Percentiles rank a stretch among this genome's conserved stretches.
Evolutionary conservation across 108 stramenopile genomes (phyloP).

Genomic region (Schizochytrium sp.): DNA sequence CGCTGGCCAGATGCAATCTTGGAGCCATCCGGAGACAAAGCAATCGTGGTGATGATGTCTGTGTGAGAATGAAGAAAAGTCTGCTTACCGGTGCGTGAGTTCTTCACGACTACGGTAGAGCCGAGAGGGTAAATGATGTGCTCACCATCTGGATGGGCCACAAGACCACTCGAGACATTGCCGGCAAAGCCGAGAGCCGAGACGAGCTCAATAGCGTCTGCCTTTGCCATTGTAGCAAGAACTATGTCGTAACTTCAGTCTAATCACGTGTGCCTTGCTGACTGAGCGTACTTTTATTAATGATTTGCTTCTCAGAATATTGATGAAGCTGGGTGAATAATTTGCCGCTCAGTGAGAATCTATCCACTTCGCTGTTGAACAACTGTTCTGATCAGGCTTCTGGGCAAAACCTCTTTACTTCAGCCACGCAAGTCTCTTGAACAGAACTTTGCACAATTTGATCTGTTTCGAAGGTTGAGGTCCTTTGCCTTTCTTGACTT

Average conservation of each 20-base stretch:
- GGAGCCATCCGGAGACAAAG: constrained; percentile 79
- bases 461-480: no score
- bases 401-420: no score
- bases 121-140: constrained; percentile 73
- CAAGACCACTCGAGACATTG: constrained; percentile 35
- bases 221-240: background rate
- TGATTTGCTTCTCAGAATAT: no score
- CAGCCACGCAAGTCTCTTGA: no score
- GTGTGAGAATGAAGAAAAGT: constrained; percentile 84
- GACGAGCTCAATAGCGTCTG: constrained; percentile 43
- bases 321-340: no score
- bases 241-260: background rate
- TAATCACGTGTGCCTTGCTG: no score
- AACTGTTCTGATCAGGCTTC: no score
- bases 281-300: no score
- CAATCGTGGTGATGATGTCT: constrained; percentile 80
- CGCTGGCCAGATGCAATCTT: constrained; percentile 83
- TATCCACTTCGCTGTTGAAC: no score
- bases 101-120: constrained; percentile 70
- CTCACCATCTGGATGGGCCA: constrained; percentile 63
- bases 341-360: no score
- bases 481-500: no score
- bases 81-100: constrained; percentile 68
- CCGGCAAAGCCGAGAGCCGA: constrained; percentile 57
- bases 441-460: no score